Evolutionary conservation across 1,139 yeast genomes (phyloP), one percentile per base, ranked within the genome.

Genomic region (Casaregolazyma lundiana): DNA sequence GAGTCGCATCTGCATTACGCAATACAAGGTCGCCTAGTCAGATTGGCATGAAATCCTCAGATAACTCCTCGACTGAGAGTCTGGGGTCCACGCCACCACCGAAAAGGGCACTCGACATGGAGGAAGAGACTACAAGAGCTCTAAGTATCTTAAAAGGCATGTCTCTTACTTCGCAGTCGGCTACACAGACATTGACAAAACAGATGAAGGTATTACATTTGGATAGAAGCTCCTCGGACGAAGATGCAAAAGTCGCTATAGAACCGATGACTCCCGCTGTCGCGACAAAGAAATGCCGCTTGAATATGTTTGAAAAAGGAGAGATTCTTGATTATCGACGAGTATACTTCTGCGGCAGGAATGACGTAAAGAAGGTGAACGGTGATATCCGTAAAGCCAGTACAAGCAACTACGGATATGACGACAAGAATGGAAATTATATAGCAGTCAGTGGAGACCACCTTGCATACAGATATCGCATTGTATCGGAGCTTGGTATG

Each of bases 381-480:
- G 71, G 78, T 3, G 76, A 79, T 47, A 67, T 77, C 19, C 69
- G 73, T 29, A 58, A 61, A 17, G 38, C 43, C 16, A 49, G 57
- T 4, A 42, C 51, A 16, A 51, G 53, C 48, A 84, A 81, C 62
- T 80, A 78, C 65, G 94, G 90, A 0, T 85, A 82, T 61, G 95
- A 86, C 62, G 94, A 86, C 60, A 63, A 65, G 2, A 67, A 75
- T 9, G 86, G 88, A 2, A 85, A 85, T 58, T 82, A 84, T 55
- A 69, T 71, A 6, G 70, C 80, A 0, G 61, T 70, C 1, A 64
- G 68, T 1, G 77, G 83, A 4, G 96, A 87, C 58, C 96, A 88
- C 56, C 76, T 88, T 41, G 84, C 82, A 46, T 88, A 81, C 62
- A 67, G 95, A 35, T 88, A 82, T 59, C 81, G 85, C 53, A 78